Evolutionary conservation across 768 basidiomycete species (phyloP).

Genomic region (Russula brevipes): DNA sequence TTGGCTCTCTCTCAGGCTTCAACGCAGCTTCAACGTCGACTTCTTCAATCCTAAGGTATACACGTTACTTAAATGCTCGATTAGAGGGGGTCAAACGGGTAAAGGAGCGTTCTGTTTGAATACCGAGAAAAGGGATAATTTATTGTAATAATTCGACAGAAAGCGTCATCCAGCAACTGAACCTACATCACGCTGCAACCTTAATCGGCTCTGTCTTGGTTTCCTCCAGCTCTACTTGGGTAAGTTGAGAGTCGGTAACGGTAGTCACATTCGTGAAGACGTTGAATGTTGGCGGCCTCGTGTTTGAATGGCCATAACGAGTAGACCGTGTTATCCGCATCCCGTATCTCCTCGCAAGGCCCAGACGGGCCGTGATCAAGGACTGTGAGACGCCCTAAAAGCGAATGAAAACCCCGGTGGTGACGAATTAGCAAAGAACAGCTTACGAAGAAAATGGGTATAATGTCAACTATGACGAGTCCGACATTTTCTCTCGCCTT

Average conservation of each 20-base stretch:
- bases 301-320: not conserved
- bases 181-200: too few species aligned
- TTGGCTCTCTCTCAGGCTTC: too few species aligned
- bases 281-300: not conserved
- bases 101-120: too few species aligned
- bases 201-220: not conserved
- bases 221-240: not conserved
- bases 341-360: constrained; percentile 13
- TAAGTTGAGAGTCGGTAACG: not conserved
- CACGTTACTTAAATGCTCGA: too few species aligned
- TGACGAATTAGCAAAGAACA: too few species aligned
- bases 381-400: constrained; percentile 29
- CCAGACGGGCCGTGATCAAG: constrained; percentile 28
- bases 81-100: too few species aligned
- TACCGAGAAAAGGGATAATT: too few species aligned
- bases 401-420: not conserved
- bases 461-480: not conserved
- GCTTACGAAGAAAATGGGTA: constrained; percentile 20
- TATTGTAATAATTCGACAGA: too few species aligned
- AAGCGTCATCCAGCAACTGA: too few species aligned
- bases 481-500: constrained; percentile 5
- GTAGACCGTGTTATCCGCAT: not conserved
- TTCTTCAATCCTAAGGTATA: too few species aligned
- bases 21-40: too few species aligned
- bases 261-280: not conserved